A percentile compares a stretch with the other conserved stretches of the same genome.
Evolutionary conservation across 2,329 filamentous ascomycete species (phyloP).

Genomic region (Dactylonectria macrodidyma): DNA sequence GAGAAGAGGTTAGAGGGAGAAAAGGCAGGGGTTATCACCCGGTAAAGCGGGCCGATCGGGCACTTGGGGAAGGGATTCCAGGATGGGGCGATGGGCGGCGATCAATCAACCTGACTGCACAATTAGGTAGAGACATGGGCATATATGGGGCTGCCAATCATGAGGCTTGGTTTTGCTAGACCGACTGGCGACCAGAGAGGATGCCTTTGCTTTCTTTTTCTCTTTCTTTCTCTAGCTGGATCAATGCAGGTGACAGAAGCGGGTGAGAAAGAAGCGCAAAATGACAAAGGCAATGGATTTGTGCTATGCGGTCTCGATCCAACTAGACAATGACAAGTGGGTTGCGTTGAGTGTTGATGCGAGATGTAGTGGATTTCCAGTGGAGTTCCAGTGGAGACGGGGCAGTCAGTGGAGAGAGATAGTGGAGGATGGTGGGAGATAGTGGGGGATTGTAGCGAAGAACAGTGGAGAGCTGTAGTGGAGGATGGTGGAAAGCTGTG

Average conservation of each 20-base stretch:
- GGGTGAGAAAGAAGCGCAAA: background rate
- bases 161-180: background rate
- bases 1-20: too few species aligned
- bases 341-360: background rate
- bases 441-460: background rate
- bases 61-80: conserved; percentile 1
- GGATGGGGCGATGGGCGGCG: conserved; percentile 4
- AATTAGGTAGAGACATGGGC: background rate
- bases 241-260: background rate
- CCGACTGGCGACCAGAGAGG: background rate
- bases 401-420: background rate
- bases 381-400: background rate
- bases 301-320: conserved; percentile 9
- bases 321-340: conserved; percentile 7
- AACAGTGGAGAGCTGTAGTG: too few species aligned
- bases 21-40: background rate
- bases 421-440: background rate
- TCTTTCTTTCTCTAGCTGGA: background rate
- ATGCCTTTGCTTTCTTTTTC: background rate
- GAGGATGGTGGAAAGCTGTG: too few species aligned
- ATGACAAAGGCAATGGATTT: background rate
- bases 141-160: background rate
- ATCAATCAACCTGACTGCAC: background rate
- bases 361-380: background rate
- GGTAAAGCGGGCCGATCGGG: conserved; percentile 20